Evolutionary conservation across 2,329 filamentous ascomycete species (phyloP), one percentile per base, ranked within the genome.

Genomic region (Monosporascus sp.): DNA sequence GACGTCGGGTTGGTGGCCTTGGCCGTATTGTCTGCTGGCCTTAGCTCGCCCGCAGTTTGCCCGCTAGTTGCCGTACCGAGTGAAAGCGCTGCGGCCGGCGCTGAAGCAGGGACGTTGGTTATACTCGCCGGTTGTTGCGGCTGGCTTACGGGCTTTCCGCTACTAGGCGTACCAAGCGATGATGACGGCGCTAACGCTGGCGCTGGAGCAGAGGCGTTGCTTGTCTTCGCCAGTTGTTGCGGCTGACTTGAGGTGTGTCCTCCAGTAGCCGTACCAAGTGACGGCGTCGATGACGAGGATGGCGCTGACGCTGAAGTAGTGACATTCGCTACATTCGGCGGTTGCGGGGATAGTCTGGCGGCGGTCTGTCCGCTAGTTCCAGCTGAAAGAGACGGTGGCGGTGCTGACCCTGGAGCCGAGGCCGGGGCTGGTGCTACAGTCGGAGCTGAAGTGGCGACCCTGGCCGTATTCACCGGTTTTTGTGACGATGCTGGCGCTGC

Each of bases 121-220:
- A n/a, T 20, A 53, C 7, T 48, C 45, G 20, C 44, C 47, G 11
- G 39, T 54, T 57, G 11, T 54, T 46, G 35, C 48, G 54, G 39
- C 18, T 43, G 39, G 6, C 20, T 43, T n/a, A 22, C n/a, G 39
- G 39, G 5, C 39, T 43, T n/a, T 43, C 39, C 39, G n/a, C 27
- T 4, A 31, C 9, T 22, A 22, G 39, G 6, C 24, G 17, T 50
- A n/a, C 15, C 27, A 6, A 25, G 25, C 22, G 37, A 27, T 25
- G 49, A 15, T 7, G 54, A 25, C 9, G 56, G 55, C 48, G 54
- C 51, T 25, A 58, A 54, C n/a, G 52, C 46, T 47, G 55, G 9
- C 39, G 39, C 5, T 9, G 7, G 5, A 43, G 8, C 8, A 43
- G 39, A 20, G 17, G 3, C 20, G 39, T 20, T 22, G 39, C 9